These are phyloP conservation scores for Elsinoe batatas DNA, from an alignment of 2,329 filamentous ascomycete genomes.

Conservation along the genomic window DNA sequence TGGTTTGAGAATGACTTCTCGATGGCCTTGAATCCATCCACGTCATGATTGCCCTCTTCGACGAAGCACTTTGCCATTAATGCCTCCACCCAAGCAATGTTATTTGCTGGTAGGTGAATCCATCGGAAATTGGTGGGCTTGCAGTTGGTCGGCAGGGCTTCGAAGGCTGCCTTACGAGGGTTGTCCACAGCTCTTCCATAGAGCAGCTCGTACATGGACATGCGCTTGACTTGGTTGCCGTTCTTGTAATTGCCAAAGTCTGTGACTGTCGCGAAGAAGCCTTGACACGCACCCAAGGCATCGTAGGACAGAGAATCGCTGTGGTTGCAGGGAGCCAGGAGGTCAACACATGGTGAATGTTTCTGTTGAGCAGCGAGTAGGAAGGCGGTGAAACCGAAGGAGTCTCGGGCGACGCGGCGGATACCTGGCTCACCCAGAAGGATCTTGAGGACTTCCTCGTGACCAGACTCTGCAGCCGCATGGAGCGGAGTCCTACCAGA, in stretches of 20 bases:
- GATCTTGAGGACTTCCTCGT: conserved; percentile 18
- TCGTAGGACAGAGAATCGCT: conserved; percentile 29
- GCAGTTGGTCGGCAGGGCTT: conserved; percentile 30
- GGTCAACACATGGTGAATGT: conserved; percentile 32
- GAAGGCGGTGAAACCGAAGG: conserved; percentile 36
- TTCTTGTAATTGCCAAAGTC: conserved; percentile 22
- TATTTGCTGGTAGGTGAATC: conserved; percentile 39
- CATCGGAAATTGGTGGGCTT: conserved; percentile 35
- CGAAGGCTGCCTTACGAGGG: conserved; percentile 12
- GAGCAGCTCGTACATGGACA: conserved; percentile 17
- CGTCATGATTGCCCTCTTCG: conserved; percentile 51
- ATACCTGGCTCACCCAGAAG: conserved; percentile 22
- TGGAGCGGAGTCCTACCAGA: conserved; percentile 20
- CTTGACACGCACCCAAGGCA: conserved; percentile 25
- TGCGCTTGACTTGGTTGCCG: conserved; percentile 19
- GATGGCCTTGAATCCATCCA: conserved; percentile 53
- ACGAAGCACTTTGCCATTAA: conserved; percentile 56
- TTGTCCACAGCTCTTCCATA: conserved; percentile 15
- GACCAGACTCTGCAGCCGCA: conserved; percentile 22
- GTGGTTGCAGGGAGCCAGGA: conserved; percentile 33
- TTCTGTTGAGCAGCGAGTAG: conserved; percentile 33
- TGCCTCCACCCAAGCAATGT: conserved; percentile 53
- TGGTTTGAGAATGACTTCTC: conserved; percentile 53
- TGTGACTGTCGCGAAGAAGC: conserved; percentile 12
- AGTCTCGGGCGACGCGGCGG: conserved; percentile 32